phyloP scores from a whole-genome alignment of 345 rosid genomes.

The Boechera divaricarpa region DNA sequence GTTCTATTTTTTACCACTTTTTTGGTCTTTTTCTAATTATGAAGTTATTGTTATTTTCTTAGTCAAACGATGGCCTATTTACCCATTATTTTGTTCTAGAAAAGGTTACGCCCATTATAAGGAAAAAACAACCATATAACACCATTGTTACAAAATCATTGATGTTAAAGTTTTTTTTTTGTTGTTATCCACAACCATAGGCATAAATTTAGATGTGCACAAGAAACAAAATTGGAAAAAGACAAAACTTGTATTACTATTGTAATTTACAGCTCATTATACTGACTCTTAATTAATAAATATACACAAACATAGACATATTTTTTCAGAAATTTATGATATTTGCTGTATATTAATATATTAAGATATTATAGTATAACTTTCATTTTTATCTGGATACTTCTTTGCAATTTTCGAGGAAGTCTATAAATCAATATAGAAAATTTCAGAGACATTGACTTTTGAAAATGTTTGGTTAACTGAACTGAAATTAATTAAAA shows the following conservation, averaged over 20 bases:
- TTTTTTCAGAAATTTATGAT: not conserved
- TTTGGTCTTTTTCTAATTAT: constrained; percentile 33
- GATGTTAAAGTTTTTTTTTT: constrained; percentile 19
- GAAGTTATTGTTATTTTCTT: constrained; percentile 24
- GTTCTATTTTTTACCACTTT: constrained; percentile 15
- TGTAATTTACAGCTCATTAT: constrained; percentile 35
- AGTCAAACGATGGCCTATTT: constrained; percentile 39
- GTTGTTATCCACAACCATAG: constrained; percentile 41
- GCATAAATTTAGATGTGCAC: constrained; percentile 33
- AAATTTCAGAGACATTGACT: constrained; percentile 33
- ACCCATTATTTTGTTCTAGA: constrained; percentile 29
- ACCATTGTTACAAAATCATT: constrained; percentile 30
- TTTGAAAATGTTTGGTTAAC: constrained; percentile 6
- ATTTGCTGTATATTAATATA: not conserved
- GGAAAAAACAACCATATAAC: constrained; percentile 19
- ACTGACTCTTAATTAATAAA: not conserved
- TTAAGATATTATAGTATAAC: not conserved
- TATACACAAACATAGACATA: constrained; percentile 13
- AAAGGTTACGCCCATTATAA: constrained; percentile 32
- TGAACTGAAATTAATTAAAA: constrained; percentile 8
- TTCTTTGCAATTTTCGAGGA: not conserved
- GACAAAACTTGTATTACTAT: not conserved
- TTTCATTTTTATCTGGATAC: constrained; percentile 12
- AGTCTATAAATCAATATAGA: not conserved
- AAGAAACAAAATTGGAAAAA: constrained; percentile 26